These are phyloP conservation scores for Mycocentrospora acerina DNA, from an alignment of 2,329 filamentous ascomycete species.

Conservation along the genomic window DNA sequence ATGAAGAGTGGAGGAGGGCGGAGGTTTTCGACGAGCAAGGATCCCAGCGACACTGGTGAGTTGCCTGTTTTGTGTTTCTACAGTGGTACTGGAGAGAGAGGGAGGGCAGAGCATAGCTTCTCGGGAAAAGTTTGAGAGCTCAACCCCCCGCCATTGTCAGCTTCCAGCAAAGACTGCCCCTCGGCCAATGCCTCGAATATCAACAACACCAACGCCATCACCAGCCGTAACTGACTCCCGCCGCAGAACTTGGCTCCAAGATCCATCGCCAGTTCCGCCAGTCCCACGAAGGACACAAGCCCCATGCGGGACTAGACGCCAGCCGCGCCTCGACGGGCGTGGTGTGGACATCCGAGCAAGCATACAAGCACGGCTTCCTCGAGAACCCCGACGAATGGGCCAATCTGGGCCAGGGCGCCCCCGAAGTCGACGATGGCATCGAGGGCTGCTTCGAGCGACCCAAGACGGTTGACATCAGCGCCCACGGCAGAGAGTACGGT, in stretches of 20 bases:
- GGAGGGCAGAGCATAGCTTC: no score
- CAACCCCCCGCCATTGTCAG: no score
- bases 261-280: constrained; percentile 77
- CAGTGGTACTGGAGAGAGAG: no score
- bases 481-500: constrained; percentile 81
- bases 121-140: no score
- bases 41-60: constrained; percentile 41
- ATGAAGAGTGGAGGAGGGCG: constrained; percentile 32
- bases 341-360: constrained; percentile 88
- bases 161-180: no score
- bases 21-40: constrained; percentile 40
- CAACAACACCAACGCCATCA: no score
- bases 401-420: constrained; percentile 90
- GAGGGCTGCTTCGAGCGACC: constrained; percentile 85
- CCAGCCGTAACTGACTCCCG: no score
- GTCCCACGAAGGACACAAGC: constrained; percentile 86
- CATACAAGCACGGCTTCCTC: constrained; percentile 82
- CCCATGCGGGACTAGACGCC: constrained; percentile 87
- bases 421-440: constrained; percentile 92
- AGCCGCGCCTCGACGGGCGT: constrained; percentile 88
- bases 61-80: constrained; percentile 6
- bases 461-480: constrained; percentile 72
- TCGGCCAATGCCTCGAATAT: no score
- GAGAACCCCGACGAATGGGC: constrained; percentile 85
- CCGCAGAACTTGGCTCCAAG: constrained; percentile 8